phyloP scores from a whole-genome alignment of 805 yeast species.

The Metschnikowia amazonensis region DNA sequence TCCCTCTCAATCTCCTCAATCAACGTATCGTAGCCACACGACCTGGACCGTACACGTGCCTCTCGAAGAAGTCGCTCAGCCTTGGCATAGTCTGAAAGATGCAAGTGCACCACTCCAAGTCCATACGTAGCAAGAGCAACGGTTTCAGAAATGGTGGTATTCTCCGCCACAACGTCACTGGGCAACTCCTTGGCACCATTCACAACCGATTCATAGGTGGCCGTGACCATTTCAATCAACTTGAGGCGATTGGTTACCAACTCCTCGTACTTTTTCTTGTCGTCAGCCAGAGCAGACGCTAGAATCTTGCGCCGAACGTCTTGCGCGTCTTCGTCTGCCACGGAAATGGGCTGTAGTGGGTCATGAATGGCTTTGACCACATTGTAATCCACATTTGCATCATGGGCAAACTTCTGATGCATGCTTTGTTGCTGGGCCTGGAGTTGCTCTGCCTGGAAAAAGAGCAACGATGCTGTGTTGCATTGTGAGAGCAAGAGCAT shows the following conservation, averaged over 20 bases:
- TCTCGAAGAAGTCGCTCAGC: slow-evolving; percentile 65
- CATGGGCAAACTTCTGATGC: slow-evolving; percentile 22
- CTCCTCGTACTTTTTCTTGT: slow-evolving; percentile 24
- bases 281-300: slow-evolving; percentile 22
- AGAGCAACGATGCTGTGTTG: slow-evolving; percentile 65
- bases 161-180: slow-evolving; percentile 20
- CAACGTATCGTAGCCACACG: slow-evolving; percentile 60
- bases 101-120: slow-evolving; percentile 73
- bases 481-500: slow-evolving; percentile 63
- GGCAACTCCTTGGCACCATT: slow-evolving; percentile 31
- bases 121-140: slow-evolving; percentile 83
- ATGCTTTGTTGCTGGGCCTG: slow-evolving; percentile 45
- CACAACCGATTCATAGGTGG: slow-evolving; percentile 35
- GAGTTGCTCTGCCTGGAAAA: slow-evolving; percentile 60
- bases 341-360: slow-evolving; percentile 14
- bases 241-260: slow-evolving; percentile 20
- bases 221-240: slow-evolving; percentile 29
- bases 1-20: slow-evolving; percentile 65
- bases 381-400: slow-evolving; percentile 24
- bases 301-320: slow-evolving; percentile 12
- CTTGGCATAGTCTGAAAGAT: slow-evolving; percentile 48
- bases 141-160: slow-evolving; percentile 49
- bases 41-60: slow-evolving; percentile 66
- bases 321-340: slow-evolving; percentile 12
- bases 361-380: slow-evolving; percentile 17